These are phyloP conservation scores for Verticillium isaacii DNA, from an alignment of 2,329 filamentous ascomycete species.

Conservation along the genomic window DNA sequence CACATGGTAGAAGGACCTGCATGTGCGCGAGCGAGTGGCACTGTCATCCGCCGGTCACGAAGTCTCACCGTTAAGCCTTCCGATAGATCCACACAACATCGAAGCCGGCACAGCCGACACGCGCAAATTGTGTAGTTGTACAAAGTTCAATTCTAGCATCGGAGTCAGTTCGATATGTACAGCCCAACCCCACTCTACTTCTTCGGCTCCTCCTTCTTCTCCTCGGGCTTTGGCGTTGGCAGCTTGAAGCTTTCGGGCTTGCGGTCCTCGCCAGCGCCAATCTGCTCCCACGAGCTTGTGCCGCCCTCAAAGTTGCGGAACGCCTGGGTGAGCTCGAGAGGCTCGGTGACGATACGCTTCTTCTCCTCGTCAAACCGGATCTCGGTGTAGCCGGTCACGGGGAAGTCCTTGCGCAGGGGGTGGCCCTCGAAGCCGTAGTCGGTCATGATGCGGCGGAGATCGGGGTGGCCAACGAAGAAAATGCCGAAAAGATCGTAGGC, in stretches of 20 bases:
- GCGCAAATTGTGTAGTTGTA: slow-evolving; percentile 6
- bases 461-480: slow-evolving; percentile 93
- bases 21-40: too few relatives aligned
- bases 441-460: slow-evolving; percentile 96
- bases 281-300: slow-evolving; percentile 63
- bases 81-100: background rate
- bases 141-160: slow-evolving; percentile 3
- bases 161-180: slow-evolving; percentile 12
- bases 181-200: slow-evolving; percentile 54
- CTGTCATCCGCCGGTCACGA: too few relatives aligned
- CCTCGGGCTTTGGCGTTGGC: slow-evolving; percentile 91
- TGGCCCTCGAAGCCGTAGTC: slow-evolving; percentile 99
- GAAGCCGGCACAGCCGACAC: background rate
- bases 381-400: slow-evolving; percentile 95
- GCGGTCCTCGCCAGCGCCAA: slow-evolving; percentile 65
- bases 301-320: slow-evolving; percentile 98
- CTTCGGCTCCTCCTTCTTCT: slow-evolving; percentile 85
- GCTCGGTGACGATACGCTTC: slow-evolving; percentile 98
- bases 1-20: too few relatives aligned
- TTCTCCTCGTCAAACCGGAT: slow-evolving; percentile 98
- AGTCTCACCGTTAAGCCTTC: too few relatives aligned
- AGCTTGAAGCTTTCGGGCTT: slow-evolving; percentile 89
- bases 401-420: slow-evolving; percentile 96
- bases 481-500: slow-evolving; percentile 97
- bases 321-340: slow-evolving; percentile 93